Percentiles rank a stretch among this genome's conserved stretches.
Evolutionary conservation across 2,329 filamentous ascomycete genomes (phyloP).

Genomic region (Arthrinium puccinioides): DNA sequence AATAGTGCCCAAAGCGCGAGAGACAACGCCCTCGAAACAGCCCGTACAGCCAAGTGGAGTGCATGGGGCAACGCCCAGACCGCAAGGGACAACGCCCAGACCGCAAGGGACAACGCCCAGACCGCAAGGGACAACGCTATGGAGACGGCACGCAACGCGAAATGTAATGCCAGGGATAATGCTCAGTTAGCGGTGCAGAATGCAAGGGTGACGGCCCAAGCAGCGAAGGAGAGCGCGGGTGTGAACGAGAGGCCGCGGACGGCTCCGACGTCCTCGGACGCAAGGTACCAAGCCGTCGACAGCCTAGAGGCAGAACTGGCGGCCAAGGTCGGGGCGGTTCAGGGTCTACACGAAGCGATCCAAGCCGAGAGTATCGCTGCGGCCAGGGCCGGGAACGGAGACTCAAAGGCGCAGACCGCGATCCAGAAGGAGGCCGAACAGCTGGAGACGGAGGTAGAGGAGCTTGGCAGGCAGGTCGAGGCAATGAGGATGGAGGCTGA

Average conservation of each 20-base stretch:
- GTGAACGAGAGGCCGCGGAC: neutral
- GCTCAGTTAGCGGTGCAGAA: neutral
- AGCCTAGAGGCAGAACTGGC: slow-evolving; percentile 29
- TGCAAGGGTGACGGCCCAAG: neutral
- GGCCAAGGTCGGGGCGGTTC: slow-evolving; percentile 6
- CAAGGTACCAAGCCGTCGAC: slow-evolving; percentile 28
- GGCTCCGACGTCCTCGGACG: neutral
- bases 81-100: neutral
- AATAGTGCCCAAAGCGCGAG: neutral
- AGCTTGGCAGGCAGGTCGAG: slow-evolving; percentile 13
- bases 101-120: neutral
- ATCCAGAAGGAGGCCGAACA: slow-evolving; percentile 7
- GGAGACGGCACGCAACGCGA: neutral
- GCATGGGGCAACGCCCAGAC: neutral
- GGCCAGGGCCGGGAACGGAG: slow-evolving; percentile 4
- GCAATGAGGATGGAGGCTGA: slow-evolving; percentile 35
- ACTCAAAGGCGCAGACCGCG: slow-evolving; percentile 2
- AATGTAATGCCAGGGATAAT: neutral
- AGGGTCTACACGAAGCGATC: slow-evolving; percentile 4
- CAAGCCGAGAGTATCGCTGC: slow-evolving; percentile 8
- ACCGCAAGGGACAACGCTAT: neutral
- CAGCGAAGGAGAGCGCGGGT: neutral
- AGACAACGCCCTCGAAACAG: neutral
- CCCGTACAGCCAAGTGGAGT: neutral
- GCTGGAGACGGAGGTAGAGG: slow-evolving; percentile 26